Conservation (phyloP, 2,329 filamentous ascomycete species). For the Colletotrichum phormii region DNA sequence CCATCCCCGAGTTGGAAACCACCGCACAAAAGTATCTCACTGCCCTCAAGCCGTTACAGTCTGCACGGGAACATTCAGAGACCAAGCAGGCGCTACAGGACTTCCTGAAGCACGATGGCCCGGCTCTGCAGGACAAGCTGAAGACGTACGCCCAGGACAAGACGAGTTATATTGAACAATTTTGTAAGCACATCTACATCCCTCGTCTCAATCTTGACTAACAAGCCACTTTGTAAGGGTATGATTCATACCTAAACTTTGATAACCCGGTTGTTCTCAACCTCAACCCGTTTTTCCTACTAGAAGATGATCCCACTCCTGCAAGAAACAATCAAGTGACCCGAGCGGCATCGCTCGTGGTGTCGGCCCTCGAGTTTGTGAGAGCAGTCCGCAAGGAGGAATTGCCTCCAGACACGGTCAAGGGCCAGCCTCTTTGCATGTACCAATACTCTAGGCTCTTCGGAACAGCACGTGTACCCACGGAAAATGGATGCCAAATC, state of each 20-base stretch:
- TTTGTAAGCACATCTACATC: slow-evolving; percentile 72
- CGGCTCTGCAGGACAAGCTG: slow-evolving; percentile 86
- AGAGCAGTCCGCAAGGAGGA: slow-evolving; percentile 93
- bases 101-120: slow-evolving; percentile 84
- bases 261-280: slow-evolving; percentile 98
- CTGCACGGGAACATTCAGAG: slow-evolving; percentile 82
- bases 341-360: slow-evolving; percentile 88
- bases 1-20: slow-evolving; percentile 87
- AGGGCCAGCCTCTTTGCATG: slow-evolving; percentile 92
- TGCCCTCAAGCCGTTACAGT: slow-evolving; percentile 84
- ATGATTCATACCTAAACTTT: slow-evolving; percentile 97
- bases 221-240: slow-evolving; percentile 71
- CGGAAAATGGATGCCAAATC: slow-evolving; percentile 94
- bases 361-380: slow-evolving; percentile 92
- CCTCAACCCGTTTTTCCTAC: slow-evolving; percentile 95
- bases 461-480: slow-evolving; percentile 93
- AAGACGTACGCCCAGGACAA: slow-evolving; percentile 91
- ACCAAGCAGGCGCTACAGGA: slow-evolving; percentile 84
- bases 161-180: slow-evolving; percentile 98
- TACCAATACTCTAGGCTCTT: slow-evolving; percentile 97
- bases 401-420: slow-evolving; percentile 86
- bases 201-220: background rate
- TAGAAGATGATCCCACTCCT: slow-evolving; percentile 97
- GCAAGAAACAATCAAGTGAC: slow-evolving; percentile 97
- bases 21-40: slow-evolving; percentile 85